Base-by-base conservation (phyloP, 495 filamentous ascomycete genomes). In the Amphirosellinia nigrospora region DNA sequence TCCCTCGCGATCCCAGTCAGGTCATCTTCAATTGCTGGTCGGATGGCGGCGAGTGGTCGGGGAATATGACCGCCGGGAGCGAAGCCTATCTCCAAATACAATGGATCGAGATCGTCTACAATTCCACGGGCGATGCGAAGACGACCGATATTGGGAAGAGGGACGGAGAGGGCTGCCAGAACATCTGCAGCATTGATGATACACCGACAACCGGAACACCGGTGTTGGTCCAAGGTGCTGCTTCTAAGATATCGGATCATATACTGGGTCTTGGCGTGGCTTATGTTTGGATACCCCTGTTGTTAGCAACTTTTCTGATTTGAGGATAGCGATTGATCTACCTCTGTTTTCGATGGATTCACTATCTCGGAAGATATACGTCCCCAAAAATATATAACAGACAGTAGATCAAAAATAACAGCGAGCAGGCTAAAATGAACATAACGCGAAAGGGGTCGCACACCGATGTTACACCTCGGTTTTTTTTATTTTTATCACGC, bases 11-110 rank as follows among this genome's bases (percentile, higher is more conserved):
- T 43, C 82, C 87, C 30, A 88, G 86, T 67, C 82, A 86, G 62
- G 69, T 94, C 26, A 86, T 90, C 5, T 74, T 94, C 46, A 94
- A 94, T 69, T 85, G 92, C 41, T 94, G 92, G 92, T 90, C 89
- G 75, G 88, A 94, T 73, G 92, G 92, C 0, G 89, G 91, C 0
- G 72, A 79, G 4, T 94, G 92, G 92, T 86, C 89, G 1, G 92
- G 92, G 1, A 89, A 92, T 70, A 91, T 94, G 90, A 82, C 71
- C 10, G 72, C 86, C 1, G 82, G 82, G 0, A 81, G 86, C 3
- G 83, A 84, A 32, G 90, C 92, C 4, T 86, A 86, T 64, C 77
- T 93, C 72, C 90, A 91, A 72, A 83, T 94, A 34, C 89, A 93
- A 74, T 93, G 90, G 86, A 86, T 94, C 28, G 91, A 94, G 73